Evolutionary conservation across 805 yeast genomes (phyloP).

Genomic region (Saturnispora zaruensis): DNA sequence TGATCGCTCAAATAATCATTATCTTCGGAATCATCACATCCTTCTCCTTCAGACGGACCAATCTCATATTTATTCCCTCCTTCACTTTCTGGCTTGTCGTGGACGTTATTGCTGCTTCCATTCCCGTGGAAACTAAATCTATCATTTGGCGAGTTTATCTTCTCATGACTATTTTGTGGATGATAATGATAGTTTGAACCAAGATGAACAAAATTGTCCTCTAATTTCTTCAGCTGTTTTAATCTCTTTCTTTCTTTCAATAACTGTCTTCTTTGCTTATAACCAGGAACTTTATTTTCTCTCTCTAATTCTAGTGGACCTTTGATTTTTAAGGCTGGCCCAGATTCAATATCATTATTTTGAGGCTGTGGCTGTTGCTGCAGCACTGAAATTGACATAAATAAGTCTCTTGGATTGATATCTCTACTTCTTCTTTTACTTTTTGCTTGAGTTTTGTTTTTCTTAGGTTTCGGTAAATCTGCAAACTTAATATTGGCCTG

Average conservation of each 20-base stretch:
- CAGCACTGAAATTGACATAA: conserved; percentile 73
- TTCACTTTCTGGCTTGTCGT: not conserved
- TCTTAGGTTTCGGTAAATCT: conserved; percentile 45
- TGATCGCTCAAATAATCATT: not conserved
- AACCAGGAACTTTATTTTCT: conserved; percentile 15
- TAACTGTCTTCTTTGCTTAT: conserved; percentile 19
- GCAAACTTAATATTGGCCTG: conserved; percentile 48
- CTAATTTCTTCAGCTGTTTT: conserved; percentile 4
- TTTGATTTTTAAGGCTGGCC: conserved; percentile 68
- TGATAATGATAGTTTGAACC: not conserved
- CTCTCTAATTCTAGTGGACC: conserved; percentile 68
- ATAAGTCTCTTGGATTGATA: conserved; percentile 76
- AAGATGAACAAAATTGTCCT: not conserved
- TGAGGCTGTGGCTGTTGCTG: conserved; percentile 39
- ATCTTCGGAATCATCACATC: not conserved
- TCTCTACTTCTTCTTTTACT: conserved; percentile 28
- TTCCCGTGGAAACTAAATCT: not conserved
- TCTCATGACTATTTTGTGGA: not conserved
- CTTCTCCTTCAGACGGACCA: not conserved
- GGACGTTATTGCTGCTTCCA: not conserved
- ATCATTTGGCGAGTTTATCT: not conserved
- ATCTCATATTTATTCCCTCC: not conserved
- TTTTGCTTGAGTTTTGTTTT: conserved; percentile 19
- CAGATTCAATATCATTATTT: conserved; percentile 42
- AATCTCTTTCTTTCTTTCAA: conserved; percentile 15